These are phyloP conservation scores for Niebla homalea DNA, from an alignment of 495 filamentous ascomycete genomes.

Conservation along the genomic window DNA sequence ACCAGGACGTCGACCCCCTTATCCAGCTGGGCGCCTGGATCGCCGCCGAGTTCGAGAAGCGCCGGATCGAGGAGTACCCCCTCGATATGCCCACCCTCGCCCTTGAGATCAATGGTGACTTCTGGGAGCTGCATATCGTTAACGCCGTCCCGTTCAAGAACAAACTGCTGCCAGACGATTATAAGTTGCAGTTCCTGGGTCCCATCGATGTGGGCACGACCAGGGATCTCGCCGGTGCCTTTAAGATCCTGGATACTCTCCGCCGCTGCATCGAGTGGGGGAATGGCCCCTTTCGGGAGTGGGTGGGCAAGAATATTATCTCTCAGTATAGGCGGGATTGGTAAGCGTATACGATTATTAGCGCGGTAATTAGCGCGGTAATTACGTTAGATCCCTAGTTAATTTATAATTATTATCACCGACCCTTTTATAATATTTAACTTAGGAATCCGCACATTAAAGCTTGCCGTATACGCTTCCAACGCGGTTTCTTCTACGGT, in stretches of 20 bases:
- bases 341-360: too few species aligned
- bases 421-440: too few species aligned
- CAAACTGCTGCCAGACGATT: background rate
- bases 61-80: background rate
- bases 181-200: background rate
- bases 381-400: too few species aligned
- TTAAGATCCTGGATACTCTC: constrained; percentile 1
- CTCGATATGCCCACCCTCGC: constrained; percentile 1
- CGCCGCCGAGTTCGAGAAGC: constrained; percentile 3
- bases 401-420: too few species aligned
- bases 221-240: background rate
- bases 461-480: too few species aligned
- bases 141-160: background rate
- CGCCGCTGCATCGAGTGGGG: constrained; percentile 1
- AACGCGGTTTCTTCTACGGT: too few species aligned
- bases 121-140: constrained; percentile 1
- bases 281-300: background rate
- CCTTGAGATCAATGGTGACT: constrained; percentile 2
- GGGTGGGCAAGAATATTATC: background rate
- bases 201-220: constrained; percentile 2
- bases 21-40: constrained; percentile 2
- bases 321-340: background rate
- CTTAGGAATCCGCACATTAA: too few species aligned
- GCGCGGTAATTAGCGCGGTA: too few species aligned
- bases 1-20: constrained; percentile 1